Conservation (phyloP, 352 stramenopile genomes). For the Elongisporangium anandrum region DNA sequence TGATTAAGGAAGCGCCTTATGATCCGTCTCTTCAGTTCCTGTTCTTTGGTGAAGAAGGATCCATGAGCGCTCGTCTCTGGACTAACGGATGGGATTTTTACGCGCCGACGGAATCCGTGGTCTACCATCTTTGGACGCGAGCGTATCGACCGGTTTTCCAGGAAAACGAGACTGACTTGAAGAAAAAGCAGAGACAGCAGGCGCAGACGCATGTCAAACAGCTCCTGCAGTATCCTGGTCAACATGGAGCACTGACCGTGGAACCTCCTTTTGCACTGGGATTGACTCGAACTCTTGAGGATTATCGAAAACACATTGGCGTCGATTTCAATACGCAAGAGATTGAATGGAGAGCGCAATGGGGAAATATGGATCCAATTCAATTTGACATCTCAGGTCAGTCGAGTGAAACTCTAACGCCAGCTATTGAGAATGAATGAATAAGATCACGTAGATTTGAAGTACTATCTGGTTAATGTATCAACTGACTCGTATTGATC, state of each 20-base stretch:
- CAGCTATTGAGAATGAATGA: neutral
- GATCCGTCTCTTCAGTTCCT: constrained; percentile 81
- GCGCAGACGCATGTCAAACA: neutral
- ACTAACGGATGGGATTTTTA: constrained; percentile 91
- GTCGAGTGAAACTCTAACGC: neutral
- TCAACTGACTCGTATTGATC: too few species aligned
- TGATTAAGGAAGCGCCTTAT: constrained; percentile 78
- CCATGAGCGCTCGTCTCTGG: constrained; percentile 89
- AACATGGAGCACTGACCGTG: neutral
- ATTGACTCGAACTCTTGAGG: constrained; percentile 25
- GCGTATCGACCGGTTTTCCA: constrained; percentile 72
- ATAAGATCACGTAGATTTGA: neutral
- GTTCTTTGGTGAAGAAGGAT: constrained; percentile 94
- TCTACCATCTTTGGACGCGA: constrained; percentile 92
- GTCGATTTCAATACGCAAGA: constrained; percentile 33
- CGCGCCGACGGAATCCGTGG: constrained; percentile 56
- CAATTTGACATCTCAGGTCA: constrained; percentile 42
- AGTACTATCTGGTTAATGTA: neutral
- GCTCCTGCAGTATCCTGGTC: constrained; percentile 4
- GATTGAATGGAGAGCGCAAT: constrained; percentile 53
- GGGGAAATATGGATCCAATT: constrained; percentile 56
- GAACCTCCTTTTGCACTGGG: constrained; percentile 19
- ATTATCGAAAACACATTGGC: constrained; percentile 48
- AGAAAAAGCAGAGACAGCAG: neutral
- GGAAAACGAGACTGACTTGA: constrained; percentile 16